phyloP scores from a whole-genome alignment of 2,329 filamentous ascomycete species.

The Cordyceps cateniannulata region DNA sequence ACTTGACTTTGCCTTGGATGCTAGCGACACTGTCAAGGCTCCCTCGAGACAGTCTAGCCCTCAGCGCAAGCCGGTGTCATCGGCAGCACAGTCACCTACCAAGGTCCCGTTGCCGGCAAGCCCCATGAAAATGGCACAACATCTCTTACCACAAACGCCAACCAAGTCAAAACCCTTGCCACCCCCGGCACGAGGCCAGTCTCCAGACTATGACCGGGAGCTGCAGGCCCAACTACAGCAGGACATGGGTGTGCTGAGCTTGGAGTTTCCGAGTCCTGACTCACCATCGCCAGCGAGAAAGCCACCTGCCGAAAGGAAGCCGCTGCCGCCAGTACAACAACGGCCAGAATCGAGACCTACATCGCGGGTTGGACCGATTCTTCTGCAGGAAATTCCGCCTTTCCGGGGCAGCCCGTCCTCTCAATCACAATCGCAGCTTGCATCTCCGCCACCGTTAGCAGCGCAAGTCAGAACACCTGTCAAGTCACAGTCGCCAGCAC shows the following conservation, averaged over 20 bases:
- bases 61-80: conserved; percentile 46
- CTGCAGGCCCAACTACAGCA: conserved; percentile 58
- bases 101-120: conserved; percentile 53
- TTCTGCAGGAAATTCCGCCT: conserved; percentile 49
- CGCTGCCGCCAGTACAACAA: conserved; percentile 14
- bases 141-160: conserved; percentile 40
- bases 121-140: conserved; percentile 23
- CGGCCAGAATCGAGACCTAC: conserved; percentile 28
- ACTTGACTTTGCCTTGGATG: conserved; percentile 36
- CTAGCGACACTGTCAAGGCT: conserved; percentile 51
- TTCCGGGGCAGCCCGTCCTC: conserved; percentile 37
- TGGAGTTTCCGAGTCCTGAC: conserved; percentile 25
- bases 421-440: conserved; percentile 21
- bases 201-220: conserved; percentile 54
- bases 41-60: conserved; percentile 54
- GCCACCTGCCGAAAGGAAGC: conserved; percentile 4
- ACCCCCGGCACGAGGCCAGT: conserved; percentile 40
- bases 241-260: conserved; percentile 52
- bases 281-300: conserved; percentile 21
- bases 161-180: conserved; percentile 39
- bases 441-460: conserved; percentile 10
- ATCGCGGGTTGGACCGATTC: conserved; percentile 35
- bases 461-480: conserved; percentile 16
- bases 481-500: conserved; percentile 26
- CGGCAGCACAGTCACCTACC: conserved; percentile 40